Percentiles rank a stretch among this genome's conserved stretches.
phyloP scores from a whole-genome alignment of 495 filamentous ascomycete genomes.

The Aspergillus bertholletiae region DNA sequence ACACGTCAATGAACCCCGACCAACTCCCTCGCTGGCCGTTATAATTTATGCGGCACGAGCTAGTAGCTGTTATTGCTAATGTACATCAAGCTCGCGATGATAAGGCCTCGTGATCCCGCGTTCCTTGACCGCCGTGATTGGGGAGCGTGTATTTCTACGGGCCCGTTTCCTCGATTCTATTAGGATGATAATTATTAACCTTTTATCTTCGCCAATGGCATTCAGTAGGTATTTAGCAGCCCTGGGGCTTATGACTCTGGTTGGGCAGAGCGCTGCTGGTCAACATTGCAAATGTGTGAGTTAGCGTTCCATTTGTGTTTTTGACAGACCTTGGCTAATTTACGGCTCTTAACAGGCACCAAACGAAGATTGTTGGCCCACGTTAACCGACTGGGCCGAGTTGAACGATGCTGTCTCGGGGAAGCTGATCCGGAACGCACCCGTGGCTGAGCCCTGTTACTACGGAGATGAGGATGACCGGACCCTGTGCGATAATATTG shows the following conservation, averaged over 20 bases:
- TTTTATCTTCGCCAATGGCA: background rate
- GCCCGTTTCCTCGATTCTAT: background rate
- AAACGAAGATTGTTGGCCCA: constrained; percentile 36
- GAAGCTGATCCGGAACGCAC: constrained; percentile 41
- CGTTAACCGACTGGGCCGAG: constrained; percentile 22
- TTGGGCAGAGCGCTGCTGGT: background rate
- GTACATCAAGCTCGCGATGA: background rate
- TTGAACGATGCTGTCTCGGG: constrained; percentile 41
- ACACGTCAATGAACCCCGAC: background rate
- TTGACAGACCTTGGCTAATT: too few relatives aligned
- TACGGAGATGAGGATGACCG: constrained; percentile 17
- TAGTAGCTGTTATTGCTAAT: background rate
- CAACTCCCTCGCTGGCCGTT: too few relatives aligned
- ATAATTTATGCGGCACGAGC: background rate
- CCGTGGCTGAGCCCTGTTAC: constrained; percentile 53
- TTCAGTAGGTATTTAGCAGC: background rate
- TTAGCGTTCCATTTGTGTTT: too few relatives aligned
- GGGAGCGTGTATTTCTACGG: background rate
- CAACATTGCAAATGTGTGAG: background rate
- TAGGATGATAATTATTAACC: too few relatives aligned
- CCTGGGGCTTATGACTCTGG: background rate
- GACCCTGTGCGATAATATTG: constrained; percentile 13
- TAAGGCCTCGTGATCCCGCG: background rate
- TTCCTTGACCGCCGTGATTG: background rate
- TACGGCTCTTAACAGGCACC: constrained; percentile 8